Percentiles rank a stretch among this genome's conserved stretches.
These are phyloP conservation scores for Candida lessepsii DNA, from an alignment of 805 yeast species.

Conservation along the genomic window DNA sequence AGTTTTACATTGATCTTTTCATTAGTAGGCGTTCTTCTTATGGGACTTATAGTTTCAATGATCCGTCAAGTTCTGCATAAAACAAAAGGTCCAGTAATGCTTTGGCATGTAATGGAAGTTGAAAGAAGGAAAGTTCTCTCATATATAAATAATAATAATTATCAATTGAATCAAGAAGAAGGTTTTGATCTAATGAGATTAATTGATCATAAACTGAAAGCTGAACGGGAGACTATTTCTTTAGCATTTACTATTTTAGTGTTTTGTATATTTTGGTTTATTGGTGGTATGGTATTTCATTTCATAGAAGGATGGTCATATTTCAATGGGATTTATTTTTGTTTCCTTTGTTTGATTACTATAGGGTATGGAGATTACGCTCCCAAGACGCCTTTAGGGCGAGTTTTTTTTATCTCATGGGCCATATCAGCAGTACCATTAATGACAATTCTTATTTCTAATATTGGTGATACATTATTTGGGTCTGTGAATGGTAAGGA, in stretches of 20 bases:
- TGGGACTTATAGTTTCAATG: conserved; percentile 73
- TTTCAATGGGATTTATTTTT: conserved; percentile 70
- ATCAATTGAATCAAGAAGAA: conserved; percentile 37
- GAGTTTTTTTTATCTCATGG: conserved; percentile 77
- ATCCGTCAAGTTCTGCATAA: conserved; percentile 62
- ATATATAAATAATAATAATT: conserved; percentile 15
- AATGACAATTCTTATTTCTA: conserved; percentile 78
- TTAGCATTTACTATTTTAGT: conserved; percentile 38
- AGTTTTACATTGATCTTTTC: conserved; percentile 64
- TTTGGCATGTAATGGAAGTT: conserved; percentile 63
- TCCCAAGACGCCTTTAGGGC: conserved; percentile 63
- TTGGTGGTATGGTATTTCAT: conserved; percentile 69
- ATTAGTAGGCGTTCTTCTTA: conserved; percentile 63
- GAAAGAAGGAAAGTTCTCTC: conserved; percentile 37
- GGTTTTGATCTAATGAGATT: conserved; percentile 57
- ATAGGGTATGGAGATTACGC: conserved; percentile 82
- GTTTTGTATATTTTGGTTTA: conserved; percentile 61
- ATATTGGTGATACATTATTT: conserved; percentile 62
- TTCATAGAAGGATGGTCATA: conserved; percentile 69
- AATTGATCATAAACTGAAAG: conserved; percentile 43
- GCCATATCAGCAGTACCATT: conserved; percentile 80
- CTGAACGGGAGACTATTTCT: conserved; percentile 38
- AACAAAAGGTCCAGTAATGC: conserved; percentile 60
- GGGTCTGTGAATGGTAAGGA: conserved; percentile 15
- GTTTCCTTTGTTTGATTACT: conserved; percentile 71